A percentile compares a stretch with the other conserved stretches of the same genome.
phyloP scores from a whole-genome alignment of 306 rosid species.

The Alnus glutinosa region DNA sequence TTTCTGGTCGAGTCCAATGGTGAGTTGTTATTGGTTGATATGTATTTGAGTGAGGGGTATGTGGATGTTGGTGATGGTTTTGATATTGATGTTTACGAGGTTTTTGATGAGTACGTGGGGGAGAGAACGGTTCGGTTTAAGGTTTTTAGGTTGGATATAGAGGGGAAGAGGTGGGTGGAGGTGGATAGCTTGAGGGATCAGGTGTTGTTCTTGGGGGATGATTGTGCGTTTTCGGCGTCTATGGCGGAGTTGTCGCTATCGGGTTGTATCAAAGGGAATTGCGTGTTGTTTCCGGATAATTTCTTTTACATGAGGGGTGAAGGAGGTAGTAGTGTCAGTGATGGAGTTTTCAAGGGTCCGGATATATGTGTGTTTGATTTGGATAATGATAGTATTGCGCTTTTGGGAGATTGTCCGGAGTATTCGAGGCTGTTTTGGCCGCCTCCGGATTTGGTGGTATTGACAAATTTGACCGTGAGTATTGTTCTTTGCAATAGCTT shows the following conservation, averaged over 20 bases:
- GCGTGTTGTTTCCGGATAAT: slow-evolving; percentile 61
- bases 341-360: slow-evolving; percentile 33
- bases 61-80: background rate
- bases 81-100: slow-evolving; percentile 8
- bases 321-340: slow-evolving; percentile 25
- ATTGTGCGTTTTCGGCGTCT: slow-evolving; percentile 62
- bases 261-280: slow-evolving; percentile 46
- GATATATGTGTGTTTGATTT: slow-evolving; percentile 54
- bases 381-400: slow-evolving; percentile 44
- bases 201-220: slow-evolving; percentile 75
- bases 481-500: background rate
- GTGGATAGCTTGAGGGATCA: slow-evolving; percentile 53
- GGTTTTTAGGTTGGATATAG: slow-evolving; percentile 49
- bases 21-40: slow-evolving; percentile 66
- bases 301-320: slow-evolving; percentile 24
- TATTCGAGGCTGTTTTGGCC: slow-evolving; percentile 71
- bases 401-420: slow-evolving; percentile 47
- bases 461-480: slow-evolving; percentile 34
- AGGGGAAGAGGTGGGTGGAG: slow-evolving; percentile 58
- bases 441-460: slow-evolving; percentile 61
- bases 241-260: slow-evolving; percentile 38
- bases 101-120: slow-evolving; percentile 25
- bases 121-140: slow-evolving; percentile 59
- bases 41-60: slow-evolving; percentile 35
- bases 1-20: slow-evolving; percentile 64